Evolutionary conservation across 768 basidiomycete genomes (phyloP), one percentile per base, ranked within the genome.

Genomic region (Phylloporus scabripes): DNA sequence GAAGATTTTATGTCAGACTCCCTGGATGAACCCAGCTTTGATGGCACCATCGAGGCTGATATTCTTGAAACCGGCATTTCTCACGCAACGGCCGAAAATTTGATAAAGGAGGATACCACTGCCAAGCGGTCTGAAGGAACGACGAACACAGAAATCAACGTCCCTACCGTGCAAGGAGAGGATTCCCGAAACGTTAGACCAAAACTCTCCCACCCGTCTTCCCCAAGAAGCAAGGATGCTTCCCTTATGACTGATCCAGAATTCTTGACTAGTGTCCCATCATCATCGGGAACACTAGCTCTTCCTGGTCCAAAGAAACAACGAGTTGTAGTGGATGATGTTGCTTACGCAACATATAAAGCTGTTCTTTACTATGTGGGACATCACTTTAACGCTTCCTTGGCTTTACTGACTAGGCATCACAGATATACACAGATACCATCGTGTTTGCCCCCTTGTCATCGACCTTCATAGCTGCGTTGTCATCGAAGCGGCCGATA

Each of bases 401-500:
- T 50, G 33, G 46, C 12, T 23, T n/a, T 5, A 28, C 49, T 56
- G 38, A 62, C 33, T 11, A 11, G 4, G 32, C 10, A 9, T 40
- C 36, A 4, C 56, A 91, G 90, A 71, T 93, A 21, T 94, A 93
- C 63, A 93, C 91, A 14, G 88, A 92, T 58, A 77, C 76, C 23
- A 86, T 93, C 54, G 76, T 83, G 24, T 93, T 93, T 55, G 87
- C 92, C 0, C 91, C 91, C 0, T 70, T 93, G 15, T 81, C 88
- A 0, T 93, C 92, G 6, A 77, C 80, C 28, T 85, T 87, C 54
- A 58, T 65, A 14, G 37, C 59, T 17, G 42, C 52, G 46, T 31
- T 69, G 60, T 33, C 56, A 24, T 52, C 51, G 32, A 53, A 47
- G 52, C 57, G 37, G 47, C 50, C 3, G 29, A 48, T 18, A 33